A percentile compares a stretch with the other conserved stretches of the same genome.
Evolutionary conservation across 169 alveolate species (phyloP).

Genomic region (Cryptosporidium sp.): DNA sequence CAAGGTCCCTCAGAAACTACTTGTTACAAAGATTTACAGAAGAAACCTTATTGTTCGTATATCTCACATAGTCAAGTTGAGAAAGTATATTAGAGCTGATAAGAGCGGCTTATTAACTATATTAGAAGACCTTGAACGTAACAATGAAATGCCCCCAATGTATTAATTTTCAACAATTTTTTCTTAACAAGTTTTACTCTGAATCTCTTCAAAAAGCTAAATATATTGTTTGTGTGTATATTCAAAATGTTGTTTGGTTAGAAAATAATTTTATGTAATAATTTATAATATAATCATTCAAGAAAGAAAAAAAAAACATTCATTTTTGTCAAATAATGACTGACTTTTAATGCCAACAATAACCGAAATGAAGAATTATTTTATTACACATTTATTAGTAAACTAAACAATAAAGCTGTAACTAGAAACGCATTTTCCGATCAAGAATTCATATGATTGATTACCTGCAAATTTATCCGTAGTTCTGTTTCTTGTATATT

Average conservation of each 20-base stretch:
- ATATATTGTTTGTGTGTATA: too few species aligned
- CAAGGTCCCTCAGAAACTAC: background rate
- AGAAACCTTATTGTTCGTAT: background rate
- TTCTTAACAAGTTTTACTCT: background rate
- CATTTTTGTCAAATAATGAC: background rate
- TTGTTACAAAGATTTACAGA: background rate
- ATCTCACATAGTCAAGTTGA: background rate
- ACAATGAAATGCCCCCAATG: background rate
- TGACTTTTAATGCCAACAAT: background rate
- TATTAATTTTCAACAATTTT: background rate
- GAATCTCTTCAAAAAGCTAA: background rate
- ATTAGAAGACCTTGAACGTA: constrained; percentile 6
- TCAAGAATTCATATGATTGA: background rate
- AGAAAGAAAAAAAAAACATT: background rate
- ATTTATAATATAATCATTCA: too few species aligned
- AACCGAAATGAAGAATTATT: background rate
- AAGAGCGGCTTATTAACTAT: background rate
- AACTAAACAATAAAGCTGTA: background rate
- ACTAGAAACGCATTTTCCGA: constrained; percentile 1
- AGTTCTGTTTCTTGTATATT: background rate
- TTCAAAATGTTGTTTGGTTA: too few species aligned
- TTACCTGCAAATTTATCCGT: background rate
- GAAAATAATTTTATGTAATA: background rate
- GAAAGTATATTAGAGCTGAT: background rate
- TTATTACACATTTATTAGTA: background rate